Evolutionary conservation across 2,329 filamentous ascomycete genomes (phyloP), one percentile per base, ranked within the genome.

Genomic region (Neofusicoccum cordaticola): DNA sequence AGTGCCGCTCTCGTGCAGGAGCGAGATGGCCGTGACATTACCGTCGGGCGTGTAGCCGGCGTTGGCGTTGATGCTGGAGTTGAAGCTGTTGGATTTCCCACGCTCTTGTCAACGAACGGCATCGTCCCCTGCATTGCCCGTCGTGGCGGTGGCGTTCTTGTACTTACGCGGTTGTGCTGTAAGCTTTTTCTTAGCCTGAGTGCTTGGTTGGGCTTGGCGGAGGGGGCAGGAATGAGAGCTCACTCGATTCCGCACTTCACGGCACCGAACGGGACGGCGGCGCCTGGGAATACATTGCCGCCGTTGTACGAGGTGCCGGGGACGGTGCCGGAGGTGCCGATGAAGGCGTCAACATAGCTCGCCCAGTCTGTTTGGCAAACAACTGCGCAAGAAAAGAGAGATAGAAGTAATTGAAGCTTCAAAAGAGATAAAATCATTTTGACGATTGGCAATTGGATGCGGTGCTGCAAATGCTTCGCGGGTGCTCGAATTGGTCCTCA

Each of bases 261-360:
- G 12, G 75, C 74, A 5, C 71, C 73, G 65, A 72, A 76, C 13
- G 75, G 75, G 1, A 72, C 66, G 1, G 71, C 71, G 9, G 71
- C 72, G 15, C 75, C 75, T 44, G 73, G 70, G 50, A 76, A 76
- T 37, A 74, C 70, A 22, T 75, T 73, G 13, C 75, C 75, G 34
- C 72, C 72, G 19, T 79, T 78, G 64, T 78, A 82, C 0, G 79
- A 78, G 12, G 77, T 75, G 8, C 81, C 81, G 3, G 79, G 75
- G 3, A 77, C 73, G 0, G 79, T 78, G 0, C 82, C 82, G 67
- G 82, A 79, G 12, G 81, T 79, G 1, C 82, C 82, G 51, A 84
- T 82, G 63, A 85, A 82, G 0, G 78, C 80, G 66, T 84, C 82
- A 7, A 85, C 82, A 73, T 80, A 79, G 66, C 78, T 68, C 1